These are phyloP conservation scores for Carex scoparia DNA, from an alignment of 176 grass and related monocot genomes.

Conservation along the genomic window DNA sequence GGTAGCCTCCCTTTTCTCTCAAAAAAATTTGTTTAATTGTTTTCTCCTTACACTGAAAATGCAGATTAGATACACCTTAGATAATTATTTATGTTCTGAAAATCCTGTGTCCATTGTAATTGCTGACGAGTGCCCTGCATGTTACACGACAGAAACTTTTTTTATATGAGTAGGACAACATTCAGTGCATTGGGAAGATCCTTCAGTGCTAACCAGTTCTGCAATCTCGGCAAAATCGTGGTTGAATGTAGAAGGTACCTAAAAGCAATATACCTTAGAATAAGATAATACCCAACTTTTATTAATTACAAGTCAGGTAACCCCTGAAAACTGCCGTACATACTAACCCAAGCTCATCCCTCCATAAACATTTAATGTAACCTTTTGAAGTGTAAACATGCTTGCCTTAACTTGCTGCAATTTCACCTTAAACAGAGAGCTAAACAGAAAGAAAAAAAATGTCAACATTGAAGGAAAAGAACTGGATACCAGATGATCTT, in stretches of 20 bases:
- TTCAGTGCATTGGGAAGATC: conserved; percentile 64
- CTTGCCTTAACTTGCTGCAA: no score
- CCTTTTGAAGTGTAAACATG: no score
- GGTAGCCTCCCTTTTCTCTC: no score
- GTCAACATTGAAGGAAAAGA: background rate
- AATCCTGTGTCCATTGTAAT: conserved; percentile 64
- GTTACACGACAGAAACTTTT: conserved; percentile 38
- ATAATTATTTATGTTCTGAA: conserved; percentile 41
- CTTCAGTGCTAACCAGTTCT: conserved; percentile 47
- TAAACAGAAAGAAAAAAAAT: no score
- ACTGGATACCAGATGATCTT: background rate
- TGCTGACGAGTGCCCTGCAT: conserved; percentile 64
- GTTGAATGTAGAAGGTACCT: conserved; percentile 48
- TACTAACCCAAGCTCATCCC: no score
- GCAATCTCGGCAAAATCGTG: conserved; percentile 41
- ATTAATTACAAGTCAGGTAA: background rate
- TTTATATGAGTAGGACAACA: conserved; percentile 78
- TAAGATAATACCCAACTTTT: background rate
- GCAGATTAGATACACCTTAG: conserved; percentile 48
- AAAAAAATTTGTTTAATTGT: no score
- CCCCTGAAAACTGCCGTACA: no score
- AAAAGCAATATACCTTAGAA: background rate
- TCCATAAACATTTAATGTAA: no score
- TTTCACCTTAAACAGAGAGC: no score
- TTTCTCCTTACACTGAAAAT: background rate